These are phyloP conservation scores for Neoarthrinium moseri DNA, from an alignment of 2,329 filamentous ascomycete genomes.

Conservation along the genomic window DNA sequence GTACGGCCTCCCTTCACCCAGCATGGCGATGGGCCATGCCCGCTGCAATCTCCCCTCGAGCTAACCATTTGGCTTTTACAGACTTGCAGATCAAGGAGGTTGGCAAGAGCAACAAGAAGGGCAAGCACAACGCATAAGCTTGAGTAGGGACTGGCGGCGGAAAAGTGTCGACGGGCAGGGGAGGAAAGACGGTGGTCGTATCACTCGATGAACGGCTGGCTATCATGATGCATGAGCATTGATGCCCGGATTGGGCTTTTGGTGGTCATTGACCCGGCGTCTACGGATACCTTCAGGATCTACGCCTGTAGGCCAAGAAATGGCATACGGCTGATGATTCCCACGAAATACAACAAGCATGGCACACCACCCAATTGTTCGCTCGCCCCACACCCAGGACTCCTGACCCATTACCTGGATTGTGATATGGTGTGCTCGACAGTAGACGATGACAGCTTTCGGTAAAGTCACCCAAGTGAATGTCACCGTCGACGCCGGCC, in stretches of 20 bases:
- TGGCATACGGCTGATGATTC: constrained; percentile 28
- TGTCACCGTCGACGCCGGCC: too few relatives aligned
- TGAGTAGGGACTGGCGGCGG: constrained; percentile 5
- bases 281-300: constrained; percentile 56
- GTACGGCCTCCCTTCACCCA: constrained; percentile 56
- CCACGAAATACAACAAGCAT: constrained; percentile 23
- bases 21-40: neutral
- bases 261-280: constrained; percentile 46
- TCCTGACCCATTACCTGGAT: too few relatives aligned
- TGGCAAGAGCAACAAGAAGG: constrained; percentile 53
- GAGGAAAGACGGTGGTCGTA: neutral
- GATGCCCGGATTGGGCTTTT: constrained; percentile 24
- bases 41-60: neutral
- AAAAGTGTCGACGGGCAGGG: neutral
- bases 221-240: constrained; percentile 20
- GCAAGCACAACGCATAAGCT: constrained; percentile 37
- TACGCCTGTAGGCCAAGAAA: constrained; percentile 30
- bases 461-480: too few relatives aligned
- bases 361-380: too few relatives aligned
- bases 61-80: constrained; percentile 24
- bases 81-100: constrained; percentile 54
- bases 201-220: constrained; percentile 10
- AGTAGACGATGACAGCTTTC: too few relatives aligned
- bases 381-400: too few relatives aligned
- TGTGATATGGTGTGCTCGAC: too few relatives aligned